A percentile compares a stretch with the other conserved stretches of the same genome.
phyloP scores from a whole-genome alignment of 1,284 basidiomycete genomes.

The Cryptococcus neoformans region DNA sequence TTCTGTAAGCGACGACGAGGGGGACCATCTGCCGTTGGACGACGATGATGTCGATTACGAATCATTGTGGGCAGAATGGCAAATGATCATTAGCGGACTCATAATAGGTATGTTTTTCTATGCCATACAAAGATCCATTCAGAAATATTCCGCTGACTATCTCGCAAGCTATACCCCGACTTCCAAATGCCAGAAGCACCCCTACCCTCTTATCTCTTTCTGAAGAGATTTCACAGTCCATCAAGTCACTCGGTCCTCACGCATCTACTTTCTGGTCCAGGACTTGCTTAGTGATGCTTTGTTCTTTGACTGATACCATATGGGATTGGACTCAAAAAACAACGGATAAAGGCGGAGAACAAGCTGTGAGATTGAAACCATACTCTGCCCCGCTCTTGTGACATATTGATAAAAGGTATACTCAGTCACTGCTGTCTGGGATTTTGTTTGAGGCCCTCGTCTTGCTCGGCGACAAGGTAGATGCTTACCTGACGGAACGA shows the following conservation, averaged over 20 bases:
- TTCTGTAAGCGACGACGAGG: slow-evolving; percentile 31
- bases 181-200: slow-evolving; percentile 26
- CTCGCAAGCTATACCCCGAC: slow-evolving; percentile 23
- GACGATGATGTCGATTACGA: slow-evolving; percentile 24
- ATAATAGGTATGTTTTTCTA: slow-evolving; percentile 16
- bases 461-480: slow-evolving; percentile 23
- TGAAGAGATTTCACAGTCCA: slow-evolving; percentile 6
- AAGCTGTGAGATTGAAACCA: slow-evolving; percentile 19
- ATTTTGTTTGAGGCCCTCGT: slow-evolving; percentile 24
- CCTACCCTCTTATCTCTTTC: slow-evolving; percentile 20
- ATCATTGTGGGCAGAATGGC: slow-evolving; percentile 56
- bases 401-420: not conserved
- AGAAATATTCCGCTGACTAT: not conserved
- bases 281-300: slow-evolving; percentile 10
- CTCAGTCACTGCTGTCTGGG: slow-evolving; percentile 28
- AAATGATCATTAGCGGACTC: slow-evolving; percentile 52
- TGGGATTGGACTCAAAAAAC: slow-evolving; percentile 30
- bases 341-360: slow-evolving; percentile 33
- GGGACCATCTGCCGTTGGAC: slow-evolving; percentile 9
- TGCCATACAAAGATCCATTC: not conserved
- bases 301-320: slow-evolving; percentile 14
- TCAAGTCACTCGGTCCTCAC: slow-evolving; percentile 20
- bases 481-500: slow-evolving; percentile 21
- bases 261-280: slow-evolving; percentile 16
- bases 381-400: not conserved